These are phyloP conservation scores for Gossypium davidsonii DNA, from an alignment of 441 rosid species.

Conservation along the genomic window DNA sequence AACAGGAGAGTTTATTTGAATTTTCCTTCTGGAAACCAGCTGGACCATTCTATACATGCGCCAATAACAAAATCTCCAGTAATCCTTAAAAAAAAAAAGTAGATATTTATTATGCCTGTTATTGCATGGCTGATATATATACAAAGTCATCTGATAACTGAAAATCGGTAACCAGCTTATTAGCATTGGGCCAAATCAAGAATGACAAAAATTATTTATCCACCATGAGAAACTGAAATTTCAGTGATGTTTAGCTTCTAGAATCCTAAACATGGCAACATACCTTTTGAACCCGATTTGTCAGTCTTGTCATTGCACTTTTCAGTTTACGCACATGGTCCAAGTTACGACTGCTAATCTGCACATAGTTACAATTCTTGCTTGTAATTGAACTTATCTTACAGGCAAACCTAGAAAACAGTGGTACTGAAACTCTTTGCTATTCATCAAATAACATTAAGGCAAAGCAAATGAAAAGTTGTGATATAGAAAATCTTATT, in stretches of 20 bases:
- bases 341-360: slow-evolving; percentile 53
- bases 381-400: neutral
- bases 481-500: neutral
- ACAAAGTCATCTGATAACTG: neutral
- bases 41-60: neutral
- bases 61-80: neutral
- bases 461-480: neutral
- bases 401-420: neutral
- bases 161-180: neutral
- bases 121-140: neutral
- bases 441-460: neutral
- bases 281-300: slow-evolving; percentile 52
- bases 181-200: neutral
- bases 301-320: slow-evolving; percentile 49
- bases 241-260: neutral
- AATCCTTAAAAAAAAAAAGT: neutral
- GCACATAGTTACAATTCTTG: slow-evolving; percentile 14
- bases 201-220: neutral
- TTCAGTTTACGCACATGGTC: slow-evolving; percentile 45
- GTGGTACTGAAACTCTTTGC: neutral
- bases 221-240: neutral
- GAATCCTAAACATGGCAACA: neutral
- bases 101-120: neutral
- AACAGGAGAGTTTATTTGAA: neutral
- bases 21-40: neutral